phyloP scores from a whole-genome alignment of 352 stramenopile species.

The Phytophthora macrochlamydospora region DNA sequence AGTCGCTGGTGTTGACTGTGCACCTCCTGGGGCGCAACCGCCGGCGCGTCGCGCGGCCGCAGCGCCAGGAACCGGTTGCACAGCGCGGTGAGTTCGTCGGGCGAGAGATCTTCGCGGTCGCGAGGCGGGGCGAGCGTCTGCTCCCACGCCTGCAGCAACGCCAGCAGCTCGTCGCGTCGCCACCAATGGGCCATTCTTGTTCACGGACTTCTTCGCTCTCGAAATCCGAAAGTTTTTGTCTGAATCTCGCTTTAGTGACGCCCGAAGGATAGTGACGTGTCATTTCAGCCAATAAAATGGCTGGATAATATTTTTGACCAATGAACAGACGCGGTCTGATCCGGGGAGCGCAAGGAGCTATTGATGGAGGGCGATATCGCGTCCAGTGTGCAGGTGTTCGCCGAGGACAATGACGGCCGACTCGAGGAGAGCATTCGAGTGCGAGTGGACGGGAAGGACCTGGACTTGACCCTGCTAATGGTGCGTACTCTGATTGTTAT shows the following conservation, averaged over 20 bases:
- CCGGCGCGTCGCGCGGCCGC: slow-evolving; percentile 17
- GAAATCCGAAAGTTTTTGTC: slow-evolving; percentile 17
- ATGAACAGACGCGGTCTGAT: not conserved
- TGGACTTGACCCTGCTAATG: slow-evolving; percentile 69
- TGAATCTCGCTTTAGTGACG: not conserved
- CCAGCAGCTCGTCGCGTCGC: slow-evolving; percentile 36
- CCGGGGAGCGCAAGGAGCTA: too few species aligned
- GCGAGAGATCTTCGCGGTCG: slow-evolving; percentile 31
- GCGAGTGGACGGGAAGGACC: slow-evolving; percentile 53
- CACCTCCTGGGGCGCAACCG: slow-evolving; percentile 20
- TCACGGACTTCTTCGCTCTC: slow-evolving; percentile 1
- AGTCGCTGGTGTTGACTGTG: slow-evolving; percentile 39
- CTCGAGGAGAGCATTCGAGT: slow-evolving; percentile 67
- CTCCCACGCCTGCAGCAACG: slow-evolving; percentile 40
- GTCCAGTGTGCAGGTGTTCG: slow-evolving; percentile 44
- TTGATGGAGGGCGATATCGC: slow-evolving; percentile 6
- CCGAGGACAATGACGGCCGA: slow-evolving; percentile 57
- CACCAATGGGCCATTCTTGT: slow-evolving; percentile 30
- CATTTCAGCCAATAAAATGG: not conserved
- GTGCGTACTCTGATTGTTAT: slow-evolving; percentile 20
- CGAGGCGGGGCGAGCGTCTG: slow-evolving; percentile 25
- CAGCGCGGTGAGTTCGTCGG: slow-evolving; percentile 22
- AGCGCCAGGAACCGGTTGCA: slow-evolving; percentile 24
- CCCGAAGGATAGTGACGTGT: not conserved
- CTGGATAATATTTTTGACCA: slow-evolving; percentile 9